Evolutionary conservation across 768 basidiomycete species (phyloP).

Genomic region (Pleurotus sapidus): DNA sequence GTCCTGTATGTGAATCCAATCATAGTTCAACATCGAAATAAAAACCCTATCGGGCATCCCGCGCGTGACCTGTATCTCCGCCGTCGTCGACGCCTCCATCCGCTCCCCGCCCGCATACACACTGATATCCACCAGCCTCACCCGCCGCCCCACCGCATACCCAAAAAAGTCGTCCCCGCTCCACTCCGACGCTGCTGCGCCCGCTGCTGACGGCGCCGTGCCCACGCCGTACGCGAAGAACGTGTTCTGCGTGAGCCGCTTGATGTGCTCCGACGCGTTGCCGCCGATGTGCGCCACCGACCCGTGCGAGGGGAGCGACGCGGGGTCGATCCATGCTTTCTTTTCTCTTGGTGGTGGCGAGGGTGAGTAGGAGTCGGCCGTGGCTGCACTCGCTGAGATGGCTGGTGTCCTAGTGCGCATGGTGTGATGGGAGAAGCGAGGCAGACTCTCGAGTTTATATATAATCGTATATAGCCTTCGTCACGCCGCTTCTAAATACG

Average conservation of each 20-base stretch:
- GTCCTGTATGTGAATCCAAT: too few species aligned
- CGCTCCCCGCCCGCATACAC: conserved; percentile 42
- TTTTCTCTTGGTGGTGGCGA: not conserved
- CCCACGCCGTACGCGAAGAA: conserved; percentile 73
- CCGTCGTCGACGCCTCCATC: conserved; percentile 58
- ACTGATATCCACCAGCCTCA: conserved; percentile 60
- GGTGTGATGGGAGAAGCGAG: too few species aligned
- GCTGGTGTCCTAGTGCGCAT: too few species aligned
- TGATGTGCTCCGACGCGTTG: conserved; percentile 59
- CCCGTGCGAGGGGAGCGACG: conserved; percentile 53
- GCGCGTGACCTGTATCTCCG: conserved; percentile 62
- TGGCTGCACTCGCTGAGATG: not conserved
- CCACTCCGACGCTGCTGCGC: conserved; percentile 18
- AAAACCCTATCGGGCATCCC: too few species aligned
- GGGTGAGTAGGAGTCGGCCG: not conserved
- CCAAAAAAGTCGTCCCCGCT: conserved; percentile 53
- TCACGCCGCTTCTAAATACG: too few species aligned
- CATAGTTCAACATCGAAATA: too few species aligned
- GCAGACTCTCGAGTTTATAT: too few species aligned
- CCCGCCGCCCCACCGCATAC: conserved; percentile 54
- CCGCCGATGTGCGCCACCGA: conserved; percentile 58
- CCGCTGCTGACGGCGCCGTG: conserved; percentile 18
- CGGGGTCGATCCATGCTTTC: conserved; percentile 66
- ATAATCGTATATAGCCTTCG: too few species aligned
- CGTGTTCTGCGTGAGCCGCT: conserved; percentile 66